Conservation (phyloP, 352 stramenopile species). For the Aphanomyces invadans region DNA sequence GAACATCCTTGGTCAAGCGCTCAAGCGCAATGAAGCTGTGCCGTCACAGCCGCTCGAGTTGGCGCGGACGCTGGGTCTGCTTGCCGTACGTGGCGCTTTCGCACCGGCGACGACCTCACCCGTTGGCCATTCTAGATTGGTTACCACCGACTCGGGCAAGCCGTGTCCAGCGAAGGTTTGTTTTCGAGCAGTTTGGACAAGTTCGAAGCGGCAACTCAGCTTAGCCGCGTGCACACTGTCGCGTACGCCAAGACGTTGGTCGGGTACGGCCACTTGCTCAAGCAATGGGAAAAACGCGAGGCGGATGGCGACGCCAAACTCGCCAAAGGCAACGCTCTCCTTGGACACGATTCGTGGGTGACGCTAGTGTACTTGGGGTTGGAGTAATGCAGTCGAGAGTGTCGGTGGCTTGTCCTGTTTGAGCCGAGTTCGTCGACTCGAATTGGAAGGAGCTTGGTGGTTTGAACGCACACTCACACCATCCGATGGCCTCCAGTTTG, state of each 20-base stretch:
- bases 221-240: neutral
- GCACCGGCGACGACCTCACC: neutral
- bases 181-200: slow-evolving; percentile 20
- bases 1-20: slow-evolving; percentile 6
- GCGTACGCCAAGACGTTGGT: slow-evolving; percentile 7
- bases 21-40: slow-evolving; percentile 11
- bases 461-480: too few relatives aligned
- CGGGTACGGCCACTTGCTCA: slow-evolving; percentile 12
- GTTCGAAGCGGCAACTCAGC: neutral
- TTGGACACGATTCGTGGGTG: neutral
- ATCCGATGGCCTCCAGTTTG: too few relatives aligned
- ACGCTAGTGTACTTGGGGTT: neutral
- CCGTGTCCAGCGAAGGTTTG: slow-evolving; percentile 21
- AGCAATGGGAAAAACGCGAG: slow-evolving; percentile 23
- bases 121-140: neutral
- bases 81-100: neutral
- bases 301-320: slow-evolving; percentile 11
- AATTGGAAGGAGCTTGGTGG: too few relatives aligned
- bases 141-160: slow-evolving; percentile 22
- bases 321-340: neutral
- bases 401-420: too few relatives aligned
- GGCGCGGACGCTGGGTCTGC: slow-evolving; percentile 14
- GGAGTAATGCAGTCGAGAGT: too few relatives aligned
- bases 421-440: too few relatives aligned
- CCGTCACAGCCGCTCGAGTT: neutral